Percentiles rank a stretch among this genome's conserved stretches.
These are phyloP conservation scores for Phytophthora gonapodyides DNA, from an alignment of 352 stramenopile species.

Conservation along the genomic window DNA sequence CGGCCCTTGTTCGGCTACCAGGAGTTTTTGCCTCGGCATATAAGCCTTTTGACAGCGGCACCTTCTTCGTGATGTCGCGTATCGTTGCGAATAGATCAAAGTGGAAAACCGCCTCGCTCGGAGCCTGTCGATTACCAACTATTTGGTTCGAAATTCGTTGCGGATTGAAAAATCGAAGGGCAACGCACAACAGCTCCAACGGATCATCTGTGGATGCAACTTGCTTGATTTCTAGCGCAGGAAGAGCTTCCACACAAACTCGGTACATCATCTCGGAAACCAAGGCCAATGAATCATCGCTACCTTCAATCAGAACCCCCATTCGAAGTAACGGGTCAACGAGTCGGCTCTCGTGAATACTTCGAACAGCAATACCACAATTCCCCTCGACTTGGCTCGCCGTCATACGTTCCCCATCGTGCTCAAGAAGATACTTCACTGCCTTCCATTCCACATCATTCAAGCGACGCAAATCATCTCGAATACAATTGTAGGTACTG, in stretches of 20 bases:
- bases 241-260: conserved; percentile 14
- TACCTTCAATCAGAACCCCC: conserved; percentile 10
- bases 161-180: conserved; percentile 4
- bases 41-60: conserved; percentile 3
- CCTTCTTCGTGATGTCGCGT: conserved; percentile 8
- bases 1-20: conserved; percentile 11
- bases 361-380: not conserved
- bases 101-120: conserved; percentile 10
- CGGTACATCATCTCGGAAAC: conserved; percentile 3
- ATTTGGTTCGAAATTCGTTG: conserved; percentile 6
- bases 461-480: conserved; percentile 1
- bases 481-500: not conserved
- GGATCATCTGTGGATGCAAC: conserved; percentile 4
- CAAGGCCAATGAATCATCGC: not conserved
- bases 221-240: conserved; percentile 8
- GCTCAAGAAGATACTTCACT: conserved; percentile 8
- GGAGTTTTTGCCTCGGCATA: conserved; percentile 11
- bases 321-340: conserved; percentile 14
- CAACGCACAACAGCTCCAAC: conserved; percentile 7
- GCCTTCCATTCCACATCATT: conserved; percentile 6
- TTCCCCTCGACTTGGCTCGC: not conserved
- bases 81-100: conserved; percentile 9
- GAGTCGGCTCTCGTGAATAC: conserved; percentile 6
- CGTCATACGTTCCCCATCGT: conserved; percentile 1
- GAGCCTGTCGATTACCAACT: conserved; percentile 11